Conservation (phyloP, 306 rosid species). For the Rosa lucieae region DNA sequence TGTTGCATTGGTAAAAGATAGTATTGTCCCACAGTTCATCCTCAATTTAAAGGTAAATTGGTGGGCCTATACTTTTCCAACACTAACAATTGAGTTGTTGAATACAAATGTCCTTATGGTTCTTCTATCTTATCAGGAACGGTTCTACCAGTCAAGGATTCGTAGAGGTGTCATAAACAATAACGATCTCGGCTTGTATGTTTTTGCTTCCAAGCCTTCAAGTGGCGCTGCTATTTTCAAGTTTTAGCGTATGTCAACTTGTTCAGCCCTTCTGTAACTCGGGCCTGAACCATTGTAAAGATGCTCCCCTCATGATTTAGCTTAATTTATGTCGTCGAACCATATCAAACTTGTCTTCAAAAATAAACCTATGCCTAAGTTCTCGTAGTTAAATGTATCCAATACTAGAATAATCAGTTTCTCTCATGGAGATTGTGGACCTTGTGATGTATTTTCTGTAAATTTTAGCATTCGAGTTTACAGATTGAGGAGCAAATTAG, state of each 20-base stretch:
- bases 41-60: conserved; percentile 79
- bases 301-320: background rate
- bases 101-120: conserved; percentile 2
- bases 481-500: no score
- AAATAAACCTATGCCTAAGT: conserved; percentile 11
- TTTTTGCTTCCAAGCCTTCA: conserved; percentile 97
- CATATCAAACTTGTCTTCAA: background rate
- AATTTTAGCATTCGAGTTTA: background rate
- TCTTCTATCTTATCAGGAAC: conserved; percentile 51
- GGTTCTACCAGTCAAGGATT: conserved; percentile 66
- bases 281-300: background rate
- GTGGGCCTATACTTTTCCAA: background rate
- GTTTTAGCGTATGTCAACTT: conserved; percentile 38
- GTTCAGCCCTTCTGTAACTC: background rate
- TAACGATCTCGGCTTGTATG: conserved; percentile 70
- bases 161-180: conserved; percentile 59
- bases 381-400: background rate
- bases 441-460: background rate
- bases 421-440: background rate
- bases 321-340: conserved; percentile 7
- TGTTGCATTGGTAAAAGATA: conserved; percentile 91
- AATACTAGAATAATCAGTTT: background rate
- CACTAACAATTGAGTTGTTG: conserved; percentile 3
- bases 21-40: conserved; percentile 79
- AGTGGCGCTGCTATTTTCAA: conserved; percentile 95